A percentile compares a stretch with the other conserved stretches of the same genome.
Conservation (phyloP, 192 early-diverging fungal genomes). For the Gryganskiella cystojenkinii region DNA sequence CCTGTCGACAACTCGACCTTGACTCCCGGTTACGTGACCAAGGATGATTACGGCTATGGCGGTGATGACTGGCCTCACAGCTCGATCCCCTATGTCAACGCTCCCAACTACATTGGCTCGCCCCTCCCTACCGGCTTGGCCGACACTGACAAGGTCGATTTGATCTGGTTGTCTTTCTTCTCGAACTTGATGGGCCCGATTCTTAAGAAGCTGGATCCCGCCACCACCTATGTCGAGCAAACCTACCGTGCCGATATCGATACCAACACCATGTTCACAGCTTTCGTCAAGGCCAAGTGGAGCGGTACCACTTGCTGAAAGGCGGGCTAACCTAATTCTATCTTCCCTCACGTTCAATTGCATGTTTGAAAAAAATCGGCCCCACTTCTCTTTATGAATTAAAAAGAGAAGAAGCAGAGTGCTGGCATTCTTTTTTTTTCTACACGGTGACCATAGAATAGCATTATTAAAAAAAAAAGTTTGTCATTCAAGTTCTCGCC, state of each 20-base stretch:
- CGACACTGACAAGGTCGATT: slow-evolving; percentile 46
- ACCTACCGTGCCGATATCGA: slow-evolving; percentile 32
- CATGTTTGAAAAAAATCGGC: neutral
- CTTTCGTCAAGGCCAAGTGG: slow-evolving; percentile 51
- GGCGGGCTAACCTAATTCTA: neutral
- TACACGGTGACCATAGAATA: too few species aligned
- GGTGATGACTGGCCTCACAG: slow-evolving; percentile 64
- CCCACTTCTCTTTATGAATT: neutral
- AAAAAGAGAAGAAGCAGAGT: neutral
- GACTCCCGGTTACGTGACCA: slow-evolving; percentile 62
- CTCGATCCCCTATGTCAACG: slow-evolving; percentile 41
- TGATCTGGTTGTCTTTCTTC: slow-evolving; percentile 58
- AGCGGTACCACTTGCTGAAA: slow-evolving; percentile 29
- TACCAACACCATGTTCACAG: slow-evolving; percentile 47
- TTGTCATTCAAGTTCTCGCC: too few species aligned
- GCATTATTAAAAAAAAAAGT: too few species aligned
- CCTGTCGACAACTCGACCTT: slow-evolving; percentile 27
- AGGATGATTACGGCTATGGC: slow-evolving; percentile 59
- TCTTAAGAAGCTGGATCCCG: slow-evolving; percentile 42
- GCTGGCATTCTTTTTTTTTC: too few species aligned
- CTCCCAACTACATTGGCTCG: slow-evolving; percentile 56
- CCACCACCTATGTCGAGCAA: slow-evolving; percentile 12
- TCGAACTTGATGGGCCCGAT: slow-evolving; percentile 43
- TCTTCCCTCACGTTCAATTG: neutral
- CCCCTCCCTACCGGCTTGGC: slow-evolving; percentile 45